A percentile compares a stretch with the other conserved stretches of the same genome.
Evolutionary conservation across 768 basidiomycete genomes (phyloP).

Genomic region (Russula emetica): DNA sequence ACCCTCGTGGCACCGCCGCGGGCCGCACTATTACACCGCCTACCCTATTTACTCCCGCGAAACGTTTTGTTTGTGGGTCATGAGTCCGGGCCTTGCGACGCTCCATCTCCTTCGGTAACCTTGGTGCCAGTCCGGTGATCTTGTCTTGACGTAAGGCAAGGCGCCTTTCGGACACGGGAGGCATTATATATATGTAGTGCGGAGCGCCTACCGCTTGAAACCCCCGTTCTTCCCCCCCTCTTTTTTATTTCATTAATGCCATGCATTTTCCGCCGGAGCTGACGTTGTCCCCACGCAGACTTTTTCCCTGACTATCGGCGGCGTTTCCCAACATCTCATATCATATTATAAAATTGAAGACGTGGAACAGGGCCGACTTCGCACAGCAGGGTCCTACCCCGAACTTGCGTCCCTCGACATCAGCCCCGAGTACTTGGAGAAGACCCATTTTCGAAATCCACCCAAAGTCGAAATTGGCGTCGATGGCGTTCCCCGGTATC

Average conservation of each 20-base stretch:
- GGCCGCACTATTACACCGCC: neutral
- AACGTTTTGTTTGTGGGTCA: neutral
- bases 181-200: neutral
- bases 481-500: slow-evolving; percentile 78
- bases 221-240: slow-evolving; percentile 6
- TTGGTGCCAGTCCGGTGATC: slow-evolving; percentile 13
- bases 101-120: slow-evolving; percentile 8
- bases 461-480: slow-evolving; percentile 82
- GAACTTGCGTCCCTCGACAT: slow-evolving; percentile 86
- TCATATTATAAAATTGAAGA: slow-evolving; percentile 94
- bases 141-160: slow-evolving; percentile 15
- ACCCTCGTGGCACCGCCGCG: neutral
- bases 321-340: slow-evolving; percentile 86
- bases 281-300: slow-evolving; percentile 52
- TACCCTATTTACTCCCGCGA: neutral
- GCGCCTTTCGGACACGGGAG: neutral
- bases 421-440: slow-evolving; percentile 81
- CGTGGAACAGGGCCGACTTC: slow-evolving; percentile 81
- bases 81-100: slow-evolving; percentile 5
- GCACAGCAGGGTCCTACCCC: slow-evolving; percentile 81
- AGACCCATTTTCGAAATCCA: slow-evolving; percentile 86
- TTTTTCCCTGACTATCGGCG: slow-evolving; percentile 81
- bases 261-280: slow-evolving; percentile 13
- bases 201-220: slow-evolving; percentile 1
- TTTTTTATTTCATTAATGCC: slow-evolving; percentile 1